A percentile compares a stretch with the other conserved stretches of the same genome.
These are phyloP conservation scores for Hypoxylon crocopeplum DNA, from an alignment of 495 filamentous ascomycete species.

Conservation along the genomic window DNA sequence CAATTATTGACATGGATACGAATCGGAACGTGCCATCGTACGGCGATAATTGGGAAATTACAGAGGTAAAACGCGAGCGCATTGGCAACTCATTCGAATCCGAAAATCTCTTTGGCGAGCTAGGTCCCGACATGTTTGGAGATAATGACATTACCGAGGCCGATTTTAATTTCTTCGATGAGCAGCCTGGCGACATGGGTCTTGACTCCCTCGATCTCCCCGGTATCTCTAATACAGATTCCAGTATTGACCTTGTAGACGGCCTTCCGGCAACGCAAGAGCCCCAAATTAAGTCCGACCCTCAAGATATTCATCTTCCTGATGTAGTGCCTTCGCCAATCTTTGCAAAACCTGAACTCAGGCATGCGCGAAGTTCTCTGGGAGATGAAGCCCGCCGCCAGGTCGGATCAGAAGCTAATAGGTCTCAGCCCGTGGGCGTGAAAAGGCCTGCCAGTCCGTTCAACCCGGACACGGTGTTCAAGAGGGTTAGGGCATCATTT, in stretches of 20 bases:
- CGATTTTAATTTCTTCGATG: slow-evolving; percentile 91
- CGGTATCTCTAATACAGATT: slow-evolving; percentile 23
- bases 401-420: slow-evolving; percentile 34
- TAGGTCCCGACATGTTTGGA: slow-evolving; percentile 79
- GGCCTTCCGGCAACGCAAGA: slow-evolving; percentile 18
- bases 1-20: slow-evolving; percentile 39
- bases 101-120: slow-evolving; percentile 73
- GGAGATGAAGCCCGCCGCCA: slow-evolving; percentile 40
- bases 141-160: slow-evolving; percentile 83
- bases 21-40: slow-evolving; percentile 32
- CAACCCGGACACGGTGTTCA: slow-evolving; percentile 59
- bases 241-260: slow-evolving; percentile 16
- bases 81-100: slow-evolving; percentile 51
- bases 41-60: slow-evolving; percentile 43
- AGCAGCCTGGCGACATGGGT: slow-evolving; percentile 49
- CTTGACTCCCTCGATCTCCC: slow-evolving; percentile 46
- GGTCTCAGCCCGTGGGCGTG: slow-evolving; percentile 35
- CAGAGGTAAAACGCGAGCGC: slow-evolving; percentile 49
- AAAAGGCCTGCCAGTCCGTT: slow-evolving; percentile 57
- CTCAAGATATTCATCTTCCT: slow-evolving; percentile 34
- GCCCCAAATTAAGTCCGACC: slow-evolving; percentile 18
- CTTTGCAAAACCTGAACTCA: slow-evolving; percentile 57
- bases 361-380: slow-evolving; percentile 54
- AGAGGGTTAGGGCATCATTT: slow-evolving; percentile 53
- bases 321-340: slow-evolving; percentile 21